A percentile compares a stretch with the other conserved stretches of the same genome.
These are phyloP conservation scores for Aspergillus sp. DNA, from an alignment of 2,329 filamentous ascomycete species.

Conservation along the genomic window DNA sequence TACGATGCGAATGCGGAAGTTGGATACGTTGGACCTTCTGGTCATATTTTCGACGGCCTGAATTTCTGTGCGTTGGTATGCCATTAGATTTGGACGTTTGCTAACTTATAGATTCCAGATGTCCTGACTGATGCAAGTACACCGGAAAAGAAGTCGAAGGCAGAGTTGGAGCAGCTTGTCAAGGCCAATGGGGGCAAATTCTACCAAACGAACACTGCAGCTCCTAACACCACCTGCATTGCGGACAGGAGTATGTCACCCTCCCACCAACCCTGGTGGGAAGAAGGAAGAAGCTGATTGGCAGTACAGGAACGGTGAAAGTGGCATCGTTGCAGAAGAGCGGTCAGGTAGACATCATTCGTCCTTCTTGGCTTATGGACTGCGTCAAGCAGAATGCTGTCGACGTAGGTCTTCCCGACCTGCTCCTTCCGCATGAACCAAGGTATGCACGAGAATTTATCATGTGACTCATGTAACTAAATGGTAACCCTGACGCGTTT, in stretches of 20 bases:
- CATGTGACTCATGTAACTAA: too few species aligned
- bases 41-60: constrained; percentile 63
- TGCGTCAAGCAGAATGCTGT: constrained; percentile 56
- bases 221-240: constrained; percentile 59
- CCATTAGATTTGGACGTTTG: background rate
- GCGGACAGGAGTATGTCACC: constrained; percentile 59
- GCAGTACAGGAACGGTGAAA: constrained; percentile 52
- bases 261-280: too few species aligned
- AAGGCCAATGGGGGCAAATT: constrained; percentile 76
- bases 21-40: constrained; percentile 50
- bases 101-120: constrained; percentile 23
- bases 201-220: constrained; percentile 61
- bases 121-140: constrained; percentile 67
- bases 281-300: background rate
- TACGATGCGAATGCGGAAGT: constrained; percentile 47
- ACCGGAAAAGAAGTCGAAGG: constrained; percentile 66
- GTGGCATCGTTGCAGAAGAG: constrained; percentile 73
- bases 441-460: constrained; percentile 34
- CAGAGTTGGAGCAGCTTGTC: constrained; percentile 69
- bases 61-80: constrained; percentile 54
- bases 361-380: constrained; percentile 74
- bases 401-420: constrained; percentile 46
- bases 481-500: too few species aligned
- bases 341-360: constrained; percentile 63
- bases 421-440: constrained; percentile 58